Conservation (phyloP, 1,139 yeast genomes). For the Candida tropicalis region DNA sequence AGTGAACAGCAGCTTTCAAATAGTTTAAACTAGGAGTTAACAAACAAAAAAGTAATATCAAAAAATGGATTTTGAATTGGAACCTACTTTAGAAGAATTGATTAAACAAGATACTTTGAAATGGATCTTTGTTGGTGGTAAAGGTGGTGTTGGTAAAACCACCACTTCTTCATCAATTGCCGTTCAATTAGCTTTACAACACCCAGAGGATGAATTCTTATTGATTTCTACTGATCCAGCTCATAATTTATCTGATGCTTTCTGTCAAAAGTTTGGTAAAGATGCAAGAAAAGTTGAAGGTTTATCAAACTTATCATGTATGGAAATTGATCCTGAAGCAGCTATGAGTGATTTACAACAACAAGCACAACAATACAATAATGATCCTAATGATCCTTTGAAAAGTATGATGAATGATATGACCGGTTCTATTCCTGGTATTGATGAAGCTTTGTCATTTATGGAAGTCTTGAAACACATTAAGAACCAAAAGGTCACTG, state of each 20-base stretch:
- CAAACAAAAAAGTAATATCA: neutral
- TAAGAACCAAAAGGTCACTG: constrained; percentile 62
- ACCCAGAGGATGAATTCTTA: constrained; percentile 79
- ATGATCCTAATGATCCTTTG: constrained; percentile 62
- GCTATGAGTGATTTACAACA: constrained; percentile 87
- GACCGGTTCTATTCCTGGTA: constrained; percentile 96
- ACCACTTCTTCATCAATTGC: constrained; percentile 96
- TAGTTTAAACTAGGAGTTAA: neutral
- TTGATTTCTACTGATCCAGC: constrained; percentile 98
- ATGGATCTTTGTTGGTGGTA: constrained; percentile 98
- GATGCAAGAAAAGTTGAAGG: constrained; percentile 96
- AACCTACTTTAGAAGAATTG: constrained; percentile 69
- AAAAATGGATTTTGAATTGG: constrained; percentile 51
- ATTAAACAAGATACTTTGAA: constrained; percentile 71
- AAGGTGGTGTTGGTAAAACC: constrained; percentile 99
- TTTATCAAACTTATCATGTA: constrained; percentile 82
- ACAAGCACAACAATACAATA: constrained; percentile 56
- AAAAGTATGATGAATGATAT: constrained; percentile 82
- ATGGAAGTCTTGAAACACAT: constrained; percentile 98
- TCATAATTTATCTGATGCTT: constrained; percentile 94
- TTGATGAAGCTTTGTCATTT: constrained; percentile 95
- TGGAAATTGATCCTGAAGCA: constrained; percentile 98
- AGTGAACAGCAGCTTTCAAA: neutral
- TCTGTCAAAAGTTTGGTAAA: constrained; percentile 96
- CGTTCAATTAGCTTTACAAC: constrained; percentile 80